Conservation (phyloP, 805 yeast species). For the Yamadazyma ubonensis region DNA sequence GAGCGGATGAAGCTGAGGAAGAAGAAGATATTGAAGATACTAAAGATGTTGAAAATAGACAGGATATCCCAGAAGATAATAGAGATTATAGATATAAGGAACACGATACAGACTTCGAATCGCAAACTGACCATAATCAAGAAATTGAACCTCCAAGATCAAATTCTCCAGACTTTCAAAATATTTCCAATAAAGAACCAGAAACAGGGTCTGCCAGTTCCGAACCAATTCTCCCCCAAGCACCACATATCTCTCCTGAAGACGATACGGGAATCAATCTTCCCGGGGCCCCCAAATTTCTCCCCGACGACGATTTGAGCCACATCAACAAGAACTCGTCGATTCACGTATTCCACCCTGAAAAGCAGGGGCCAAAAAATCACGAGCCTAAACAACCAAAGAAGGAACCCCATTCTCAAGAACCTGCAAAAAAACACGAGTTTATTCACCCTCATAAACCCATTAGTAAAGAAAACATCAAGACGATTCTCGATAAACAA, state of each 20-base stretch:
- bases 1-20: not conserved
- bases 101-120: too few relatives aligned
- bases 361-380: constrained; percentile 1
- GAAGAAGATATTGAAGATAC: not conserved
- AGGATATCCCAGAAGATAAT: too few relatives aligned
- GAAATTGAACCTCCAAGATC: too few relatives aligned
- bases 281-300: constrained; percentile 44
- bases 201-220: not conserved
- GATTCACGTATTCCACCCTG: constrained; percentile 35
- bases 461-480: constrained; percentile 39
- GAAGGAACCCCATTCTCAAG: not conserved
- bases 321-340: constrained; percentile 38
- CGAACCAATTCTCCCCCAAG: constrained; percentile 30
- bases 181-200: not conserved
- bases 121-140: too few relatives aligned
- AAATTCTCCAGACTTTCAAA: too few relatives aligned
- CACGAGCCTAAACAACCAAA: not conserved
- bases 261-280: constrained; percentile 27
- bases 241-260: constrained; percentile 36
- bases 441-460: not conserved
- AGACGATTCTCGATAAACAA: constrained; percentile 51
- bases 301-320: constrained; percentile 39
- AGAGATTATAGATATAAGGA: too few relatives aligned
- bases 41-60: not conserved
- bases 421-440: not conserved